phyloP scores from a whole-genome alignment of 306 rosid genomes.

The Begonia peltatifolia region DNA sequence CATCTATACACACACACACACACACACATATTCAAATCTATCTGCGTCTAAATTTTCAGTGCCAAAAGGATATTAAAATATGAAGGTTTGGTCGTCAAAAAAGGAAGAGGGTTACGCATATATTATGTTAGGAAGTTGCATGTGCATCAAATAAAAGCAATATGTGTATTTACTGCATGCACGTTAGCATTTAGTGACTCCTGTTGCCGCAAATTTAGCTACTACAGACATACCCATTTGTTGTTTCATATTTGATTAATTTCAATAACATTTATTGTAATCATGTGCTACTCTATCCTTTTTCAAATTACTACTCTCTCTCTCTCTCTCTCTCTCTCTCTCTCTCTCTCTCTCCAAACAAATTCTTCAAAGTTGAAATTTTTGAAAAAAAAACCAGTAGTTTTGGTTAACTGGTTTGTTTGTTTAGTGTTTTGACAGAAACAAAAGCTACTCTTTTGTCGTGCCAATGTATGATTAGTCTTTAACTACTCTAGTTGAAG shows the following conservation, averaged over 20 bases:
- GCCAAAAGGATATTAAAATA: too few relatives aligned
- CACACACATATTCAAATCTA: too few relatives aligned
- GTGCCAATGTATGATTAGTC: too few relatives aligned
- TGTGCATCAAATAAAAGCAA: too few relatives aligned
- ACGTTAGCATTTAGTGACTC: neutral
- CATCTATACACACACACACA: too few relatives aligned
- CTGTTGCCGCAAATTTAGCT: constrained; percentile 3
- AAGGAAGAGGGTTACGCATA: too few relatives aligned
- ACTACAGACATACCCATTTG: neutral
- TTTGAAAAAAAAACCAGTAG: neutral
- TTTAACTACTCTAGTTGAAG: too few relatives aligned
- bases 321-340: constrained; percentile 1
- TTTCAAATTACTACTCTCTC: neutral
- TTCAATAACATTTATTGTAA: constrained; percentile 19
- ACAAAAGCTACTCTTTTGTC: too few relatives aligned
- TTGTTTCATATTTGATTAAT: neutral
- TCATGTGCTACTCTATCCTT: constrained; percentile 17
- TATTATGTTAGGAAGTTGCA: too few relatives aligned
- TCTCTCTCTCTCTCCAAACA: neutral
- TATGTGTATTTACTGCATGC: neutral
- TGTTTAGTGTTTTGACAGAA: too few relatives aligned
- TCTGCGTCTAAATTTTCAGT: too few relatives aligned
- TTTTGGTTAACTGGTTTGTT: neutral
- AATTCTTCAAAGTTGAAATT: neutral
- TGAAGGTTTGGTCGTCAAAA: too few relatives aligned